phyloP scores from a whole-genome alignment of 495 filamentous ascomycete species.

The Podospora comata region DNA sequence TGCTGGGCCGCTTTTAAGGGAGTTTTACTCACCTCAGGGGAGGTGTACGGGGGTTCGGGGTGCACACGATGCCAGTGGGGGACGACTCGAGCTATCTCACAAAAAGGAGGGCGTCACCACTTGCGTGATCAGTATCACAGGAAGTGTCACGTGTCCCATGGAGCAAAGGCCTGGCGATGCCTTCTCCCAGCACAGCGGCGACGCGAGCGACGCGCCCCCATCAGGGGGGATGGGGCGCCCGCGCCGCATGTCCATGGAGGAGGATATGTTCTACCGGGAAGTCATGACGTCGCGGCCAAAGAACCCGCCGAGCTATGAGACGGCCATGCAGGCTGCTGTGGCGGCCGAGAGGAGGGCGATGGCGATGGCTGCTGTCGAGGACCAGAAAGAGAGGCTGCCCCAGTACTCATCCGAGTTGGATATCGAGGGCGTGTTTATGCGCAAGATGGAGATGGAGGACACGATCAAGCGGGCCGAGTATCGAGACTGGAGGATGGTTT shows the following conservation, averaged over 20 bases:
- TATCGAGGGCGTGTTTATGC: slow-evolving; percentile 50
- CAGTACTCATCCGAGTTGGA: slow-evolving; percentile 54
- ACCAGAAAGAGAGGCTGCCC: slow-evolving; percentile 44
- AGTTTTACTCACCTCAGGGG: slow-evolving; percentile 4
- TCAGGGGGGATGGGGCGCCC: slow-evolving; percentile 19
- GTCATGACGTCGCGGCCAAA: slow-evolving; percentile 36
- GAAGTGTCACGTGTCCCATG: slow-evolving; percentile 25
- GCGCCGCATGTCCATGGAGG: slow-evolving; percentile 42
- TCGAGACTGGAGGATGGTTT: slow-evolving; percentile 55
- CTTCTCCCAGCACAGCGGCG: slow-evolving; percentile 34
- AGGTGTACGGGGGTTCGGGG: slow-evolving; percentile 17
- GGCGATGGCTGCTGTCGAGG: neutral
- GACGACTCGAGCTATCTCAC: slow-evolving; percentile 18
- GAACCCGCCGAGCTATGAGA: slow-evolving; percentile 39
- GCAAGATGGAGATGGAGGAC: slow-evolving; percentile 57
- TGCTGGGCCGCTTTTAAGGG: neutral
- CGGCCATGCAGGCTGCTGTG: slow-evolving; percentile 32
- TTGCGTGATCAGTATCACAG: slow-evolving; percentile 7
- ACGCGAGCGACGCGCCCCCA: slow-evolving; percentile 26
- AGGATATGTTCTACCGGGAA: slow-evolving; percentile 38
- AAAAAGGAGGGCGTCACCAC: slow-evolving; percentile 24
- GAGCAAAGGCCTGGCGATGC: slow-evolving; percentile 31
- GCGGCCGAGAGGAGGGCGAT: slow-evolving; percentile 37
- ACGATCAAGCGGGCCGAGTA: slow-evolving; percentile 52
- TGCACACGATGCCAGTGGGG: slow-evolving; percentile 22